Conservation (phyloP, 306 rosid genomes). For the Gastrolobium villosum region DNA sequence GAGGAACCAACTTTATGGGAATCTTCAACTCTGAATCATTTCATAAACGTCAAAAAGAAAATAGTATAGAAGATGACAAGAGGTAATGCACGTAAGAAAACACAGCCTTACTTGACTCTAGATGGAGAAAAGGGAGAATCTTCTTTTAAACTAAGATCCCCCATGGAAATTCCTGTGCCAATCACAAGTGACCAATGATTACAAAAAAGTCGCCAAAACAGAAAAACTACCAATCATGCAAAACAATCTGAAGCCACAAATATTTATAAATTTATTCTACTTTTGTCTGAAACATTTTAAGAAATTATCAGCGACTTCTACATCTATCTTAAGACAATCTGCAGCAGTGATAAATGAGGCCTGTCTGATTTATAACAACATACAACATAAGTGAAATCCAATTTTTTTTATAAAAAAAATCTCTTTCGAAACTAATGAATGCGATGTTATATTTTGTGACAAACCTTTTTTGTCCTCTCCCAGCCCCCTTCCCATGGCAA, state of each 20-base stretch:
- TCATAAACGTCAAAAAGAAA: conserved; percentile 45
- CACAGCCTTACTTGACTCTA: conserved; percentile 79
- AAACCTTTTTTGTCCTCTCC: conserved; percentile 95
- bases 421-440: conserved; percentile 10
- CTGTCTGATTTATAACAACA: conserved; percentile 14
- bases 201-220: conserved; percentile 27
- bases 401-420: background rate
- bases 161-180: conserved; percentile 72
- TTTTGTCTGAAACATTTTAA: conserved; percentile 34
- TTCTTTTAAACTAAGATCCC: conserved; percentile 80
- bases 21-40: conserved; percentile 79
- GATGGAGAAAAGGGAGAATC: conserved; percentile 85
- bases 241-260: conserved; percentile 41
- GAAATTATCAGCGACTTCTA: conserved; percentile 11
- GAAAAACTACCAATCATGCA: conserved; percentile 22
- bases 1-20: conserved; percentile 75
- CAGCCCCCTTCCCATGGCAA: conserved; percentile 97
- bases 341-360: background rate
- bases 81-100: conserved; percentile 39
- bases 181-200: conserved; percentile 43
- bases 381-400: conserved; percentile 20
- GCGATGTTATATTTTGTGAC: conserved; percentile 32
- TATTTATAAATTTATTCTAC: conserved; percentile 35
- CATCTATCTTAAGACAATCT: conserved; percentile 30
- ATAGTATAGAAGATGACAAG: conserved; percentile 36